Percentiles rank a stretch among this genome's conserved stretches.
Evolutionary conservation across 495 filamentous ascomycete genomes (phyloP).

Genomic region (Rusavskia elegans): DNA sequence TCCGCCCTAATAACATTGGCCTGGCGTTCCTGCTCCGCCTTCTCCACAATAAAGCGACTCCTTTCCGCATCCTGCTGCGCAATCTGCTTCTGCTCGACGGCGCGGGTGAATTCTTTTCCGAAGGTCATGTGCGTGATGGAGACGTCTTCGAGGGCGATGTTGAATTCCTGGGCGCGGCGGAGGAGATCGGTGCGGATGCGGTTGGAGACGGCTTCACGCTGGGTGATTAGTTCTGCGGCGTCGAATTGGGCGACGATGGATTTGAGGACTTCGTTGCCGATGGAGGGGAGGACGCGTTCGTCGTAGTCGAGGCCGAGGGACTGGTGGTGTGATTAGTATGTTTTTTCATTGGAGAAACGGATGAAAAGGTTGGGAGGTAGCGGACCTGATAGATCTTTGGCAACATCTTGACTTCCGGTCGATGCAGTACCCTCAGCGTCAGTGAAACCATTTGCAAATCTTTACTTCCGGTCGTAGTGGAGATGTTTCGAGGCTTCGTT

Average conservation of each 20-base stretch:
- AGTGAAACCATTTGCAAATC: conserved; percentile 99
- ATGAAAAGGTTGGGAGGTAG: neutral
- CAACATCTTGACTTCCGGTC: conserved; percentile 80
- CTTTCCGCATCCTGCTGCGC: conserved; percentile 97
- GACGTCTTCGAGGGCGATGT: conserved; percentile 97
- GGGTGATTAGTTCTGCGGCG: conserved; percentile 97
- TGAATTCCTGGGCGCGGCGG: conserved; percentile 94
- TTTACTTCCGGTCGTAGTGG: conserved; percentile 96
- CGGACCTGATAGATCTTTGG: conserved; percentile 97
- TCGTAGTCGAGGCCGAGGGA: conserved; percentile 93
- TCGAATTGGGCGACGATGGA: conserved; percentile 98
- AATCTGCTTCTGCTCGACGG: conserved; percentile 99
- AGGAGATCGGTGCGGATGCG: conserved; percentile 90
- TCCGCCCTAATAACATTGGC: conserved; percentile 96
- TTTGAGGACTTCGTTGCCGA: conserved; percentile 99
- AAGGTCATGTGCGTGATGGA: conserved; percentile 99
- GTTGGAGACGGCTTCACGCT: conserved; percentile 89
- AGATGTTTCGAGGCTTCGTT: conserved; percentile 91
- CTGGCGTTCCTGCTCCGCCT: conserved; percentile 96
- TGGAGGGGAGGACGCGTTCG: conserved; percentile 96
- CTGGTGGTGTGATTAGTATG: conserved; percentile 13
- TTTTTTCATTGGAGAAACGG: neutral
- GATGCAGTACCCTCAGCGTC: conserved; percentile 87
- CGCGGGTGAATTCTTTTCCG: conserved; percentile 94
- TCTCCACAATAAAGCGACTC: conserved; percentile 95